A percentile compares a stretch with the other conserved stretches of the same genome.
phyloP scores from a whole-genome alignment of 495 filamentous ascomycete genomes.

The Penicillium canariense region DNA sequence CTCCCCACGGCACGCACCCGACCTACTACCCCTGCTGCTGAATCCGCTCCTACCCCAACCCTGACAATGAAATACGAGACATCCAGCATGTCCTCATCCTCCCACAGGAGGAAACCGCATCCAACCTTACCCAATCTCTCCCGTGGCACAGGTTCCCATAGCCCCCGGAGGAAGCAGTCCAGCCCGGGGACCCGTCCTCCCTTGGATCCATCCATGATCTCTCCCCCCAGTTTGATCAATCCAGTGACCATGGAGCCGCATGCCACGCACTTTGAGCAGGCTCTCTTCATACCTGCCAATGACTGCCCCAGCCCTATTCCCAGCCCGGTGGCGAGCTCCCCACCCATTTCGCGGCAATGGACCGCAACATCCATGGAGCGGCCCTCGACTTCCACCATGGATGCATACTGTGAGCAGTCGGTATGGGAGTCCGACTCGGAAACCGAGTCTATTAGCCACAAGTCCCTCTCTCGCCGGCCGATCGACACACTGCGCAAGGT shows the following conservation, averaged over 20 bases:
- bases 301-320: slow-evolving; percentile 43
- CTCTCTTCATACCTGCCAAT: slow-evolving; percentile 46
- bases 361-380: slow-evolving; percentile 40
- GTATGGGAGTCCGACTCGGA: slow-evolving; percentile 51
- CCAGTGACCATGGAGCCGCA: slow-evolving; percentile 47
- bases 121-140: slow-evolving; percentile 34
- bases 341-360: slow-evolving; percentile 35
- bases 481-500: slow-evolving; percentile 49
- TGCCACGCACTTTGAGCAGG: slow-evolving; percentile 44
- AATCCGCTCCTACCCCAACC: slow-evolving; percentile 26
- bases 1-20: slow-evolving; percentile 16
- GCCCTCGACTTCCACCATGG: slow-evolving; percentile 46
- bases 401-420: slow-evolving; percentile 40
- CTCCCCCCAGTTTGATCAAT: slow-evolving; percentile 42
- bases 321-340: slow-evolving; percentile 36
- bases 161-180: slow-evolving; percentile 29
- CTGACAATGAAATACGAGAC: slow-evolving; percentile 37
- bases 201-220: slow-evolving; percentile 45
- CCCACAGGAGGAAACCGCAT: slow-evolving; percentile 36
- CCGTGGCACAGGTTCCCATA: slow-evolving; percentile 19
- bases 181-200: slow-evolving; percentile 30
- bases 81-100: slow-evolving; percentile 26
- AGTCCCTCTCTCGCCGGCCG: slow-evolving; percentile 39
- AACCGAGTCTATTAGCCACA: slow-evolving; percentile 36
- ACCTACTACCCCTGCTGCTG: slow-evolving; percentile 20